Evolutionary conservation across 495 filamentous ascomycete species (phyloP).

Genomic region (Jackrogersella minutella): DNA sequence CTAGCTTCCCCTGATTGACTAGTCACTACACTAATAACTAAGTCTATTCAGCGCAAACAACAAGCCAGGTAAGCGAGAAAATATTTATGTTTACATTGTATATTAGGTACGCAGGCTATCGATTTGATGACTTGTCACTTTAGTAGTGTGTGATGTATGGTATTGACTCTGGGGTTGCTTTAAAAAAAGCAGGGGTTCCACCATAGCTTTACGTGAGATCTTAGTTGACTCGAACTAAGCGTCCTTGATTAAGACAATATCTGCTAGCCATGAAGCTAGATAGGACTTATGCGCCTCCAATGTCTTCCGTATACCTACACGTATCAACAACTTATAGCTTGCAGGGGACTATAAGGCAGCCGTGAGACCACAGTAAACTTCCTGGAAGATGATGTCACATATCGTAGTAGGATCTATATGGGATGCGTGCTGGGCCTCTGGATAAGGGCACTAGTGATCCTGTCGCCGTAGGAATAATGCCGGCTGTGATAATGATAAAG

Average conservation of each 20-base stretch:
- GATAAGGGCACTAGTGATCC: neutral
- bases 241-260: neutral
- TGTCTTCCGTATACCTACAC: too few species aligned
- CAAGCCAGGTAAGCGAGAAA: neutral
- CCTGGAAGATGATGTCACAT: constrained; percentile 6
- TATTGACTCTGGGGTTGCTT: too few species aligned
- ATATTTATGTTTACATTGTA: too few species aligned
- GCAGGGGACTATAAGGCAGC: too few species aligned
- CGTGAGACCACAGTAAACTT: neutral
- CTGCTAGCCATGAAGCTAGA: neutral
- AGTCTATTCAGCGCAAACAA: neutral
- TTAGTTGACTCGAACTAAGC: neutral
- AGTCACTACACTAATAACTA: neutral
- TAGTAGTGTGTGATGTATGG: too few species aligned
- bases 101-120: too few species aligned
- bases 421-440: neutral
- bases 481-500: neutral
- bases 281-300: too few species aligned
- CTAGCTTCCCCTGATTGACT: neutral
- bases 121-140: too few species aligned
- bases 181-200: neutral
- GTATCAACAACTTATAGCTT: too few species aligned
- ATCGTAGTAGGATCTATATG: neutral
- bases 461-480: neutral
- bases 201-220: constrained; percentile 3